Percentiles rank a stretch among this genome's conserved stretches.
phyloP scores from a whole-genome alignment of 1,139 yeast species.

The Saccharomyces hybrid region DNA sequence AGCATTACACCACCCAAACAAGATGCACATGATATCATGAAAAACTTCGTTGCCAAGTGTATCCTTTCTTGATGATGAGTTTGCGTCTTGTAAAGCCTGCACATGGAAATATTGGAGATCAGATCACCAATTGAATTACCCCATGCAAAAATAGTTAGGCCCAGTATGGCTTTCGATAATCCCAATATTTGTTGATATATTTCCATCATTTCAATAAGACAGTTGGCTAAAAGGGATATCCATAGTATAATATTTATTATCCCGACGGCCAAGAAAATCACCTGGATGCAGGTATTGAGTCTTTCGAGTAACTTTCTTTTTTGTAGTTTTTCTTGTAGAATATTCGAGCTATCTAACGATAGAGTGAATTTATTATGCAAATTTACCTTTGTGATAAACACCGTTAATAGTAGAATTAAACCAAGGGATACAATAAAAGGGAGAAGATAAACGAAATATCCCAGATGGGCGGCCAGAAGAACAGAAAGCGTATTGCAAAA shows the following conservation, averaged over 20 bases:
- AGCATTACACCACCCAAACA: conserved; percentile 32
- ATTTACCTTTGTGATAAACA: conserved; percentile 10
- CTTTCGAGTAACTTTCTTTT: not conserved
- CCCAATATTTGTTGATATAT: conserved; percentile 32
- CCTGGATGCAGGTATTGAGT: conserved; percentile 3
- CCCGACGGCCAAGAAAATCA: conserved; percentile 40
- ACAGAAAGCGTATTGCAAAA: conserved; percentile 15
- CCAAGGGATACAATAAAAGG: conserved; percentile 9
- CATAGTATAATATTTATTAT: conserved; percentile 74
- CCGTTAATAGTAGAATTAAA: conserved; percentile 7
- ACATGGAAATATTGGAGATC: conserved; percentile 67
- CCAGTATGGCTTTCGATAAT: conserved; percentile 69
- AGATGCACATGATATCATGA: conserved; percentile 30
- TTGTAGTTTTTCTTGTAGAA: not conserved
- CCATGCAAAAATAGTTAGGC: conserved; percentile 81
- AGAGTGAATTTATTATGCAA: conserved; percentile 21
- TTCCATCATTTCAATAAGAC: conserved; percentile 47
- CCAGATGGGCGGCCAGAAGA: conserved; percentile 6
- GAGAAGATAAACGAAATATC: conserved; percentile 7
- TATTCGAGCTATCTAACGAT: conserved; percentile 2
- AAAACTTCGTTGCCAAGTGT: conserved; percentile 27
- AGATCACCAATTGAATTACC: conserved; percentile 95
- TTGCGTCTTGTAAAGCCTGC: conserved; percentile 26
- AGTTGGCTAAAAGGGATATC: conserved; percentile 52
- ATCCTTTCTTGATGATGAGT: conserved; percentile 17